Conservation (phyloP, 1,139 yeast genomes). For the Zhuliangozyma parablackwelliae region DNA sequence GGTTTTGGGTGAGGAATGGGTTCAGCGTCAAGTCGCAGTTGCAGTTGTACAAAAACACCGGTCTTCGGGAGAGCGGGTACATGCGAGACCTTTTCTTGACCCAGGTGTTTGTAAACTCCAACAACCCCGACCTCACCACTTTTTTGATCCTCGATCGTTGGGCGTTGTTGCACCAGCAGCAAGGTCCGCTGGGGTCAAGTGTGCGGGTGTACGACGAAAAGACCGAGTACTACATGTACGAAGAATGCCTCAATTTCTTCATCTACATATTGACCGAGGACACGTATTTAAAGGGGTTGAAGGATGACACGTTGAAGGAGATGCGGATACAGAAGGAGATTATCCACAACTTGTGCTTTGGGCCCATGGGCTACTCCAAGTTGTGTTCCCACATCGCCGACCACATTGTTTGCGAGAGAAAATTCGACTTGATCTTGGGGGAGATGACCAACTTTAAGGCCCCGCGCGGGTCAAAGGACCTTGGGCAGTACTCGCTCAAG, state of each 20-base stretch:
- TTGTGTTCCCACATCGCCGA: constrained; percentile 71
- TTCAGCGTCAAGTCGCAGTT: constrained; percentile 74
- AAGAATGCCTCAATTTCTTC: constrained; percentile 71
- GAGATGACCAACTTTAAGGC: constrained; percentile 59
- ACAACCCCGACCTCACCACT: constrained; percentile 55
- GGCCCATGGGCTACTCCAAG: constrained; percentile 67
- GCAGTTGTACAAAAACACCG: constrained; percentile 75
- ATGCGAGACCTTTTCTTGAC: constrained; percentile 69
- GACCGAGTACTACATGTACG: constrained; percentile 58
- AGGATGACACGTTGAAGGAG: constrained; percentile 49
- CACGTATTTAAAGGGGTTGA: constrained; percentile 48
- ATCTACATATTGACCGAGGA: constrained; percentile 71
- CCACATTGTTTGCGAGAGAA: constrained; percentile 63
- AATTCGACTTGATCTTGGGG: constrained; percentile 64
- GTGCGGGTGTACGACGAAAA: constrained; percentile 34
- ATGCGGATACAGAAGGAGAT: constrained; percentile 62
- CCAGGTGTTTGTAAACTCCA: constrained; percentile 61
- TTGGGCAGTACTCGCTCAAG: constrained; percentile 67
- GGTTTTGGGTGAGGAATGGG: constrained; percentile 59
- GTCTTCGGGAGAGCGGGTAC: constrained; percentile 78
- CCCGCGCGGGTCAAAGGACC: constrained; percentile 61
- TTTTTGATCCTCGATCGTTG: constrained; percentile 65
- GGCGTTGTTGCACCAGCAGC: constrained; percentile 48
- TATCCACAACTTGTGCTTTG: constrained; percentile 74
- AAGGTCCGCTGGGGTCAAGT: not conserved